phyloP scores from a whole-genome alignment of 805 yeast species.

The Metschnikowia borealis region DNA sequence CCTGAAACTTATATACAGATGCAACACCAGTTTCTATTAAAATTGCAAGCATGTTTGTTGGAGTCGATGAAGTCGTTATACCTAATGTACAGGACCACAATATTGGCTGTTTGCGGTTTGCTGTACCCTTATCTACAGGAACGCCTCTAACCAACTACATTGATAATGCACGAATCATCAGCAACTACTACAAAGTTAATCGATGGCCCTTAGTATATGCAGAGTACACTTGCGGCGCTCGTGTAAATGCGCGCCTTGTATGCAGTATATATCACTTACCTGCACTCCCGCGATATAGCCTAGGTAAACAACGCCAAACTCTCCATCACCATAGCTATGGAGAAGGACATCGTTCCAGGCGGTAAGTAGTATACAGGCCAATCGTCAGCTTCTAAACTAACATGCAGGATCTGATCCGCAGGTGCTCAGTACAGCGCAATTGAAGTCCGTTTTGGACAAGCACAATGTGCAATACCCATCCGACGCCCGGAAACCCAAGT shows the following conservation, averaged over 20 bases:
- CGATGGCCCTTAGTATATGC: neutral
- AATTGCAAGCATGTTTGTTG: too few relatives aligned
- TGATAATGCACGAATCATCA: too few relatives aligned
- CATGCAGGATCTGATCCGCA: slow-evolving; percentile 36
- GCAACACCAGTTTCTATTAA: too few relatives aligned
- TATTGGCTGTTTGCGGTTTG: too few relatives aligned
- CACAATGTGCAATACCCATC: slow-evolving; percentile 60
- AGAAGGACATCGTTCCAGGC: neutral
- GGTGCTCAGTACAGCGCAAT: slow-evolving; percentile 60
- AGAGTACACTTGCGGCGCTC: neutral
- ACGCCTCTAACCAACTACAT: too few relatives aligned
- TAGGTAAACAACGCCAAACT: neutral
- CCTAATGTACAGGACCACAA: too few relatives aligned
- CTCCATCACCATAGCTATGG: neutral
- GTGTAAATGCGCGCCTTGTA: neutral
- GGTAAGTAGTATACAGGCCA: slow-evolving; percentile 2
- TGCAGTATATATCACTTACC: neutral
- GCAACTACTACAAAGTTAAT: too few relatives aligned
- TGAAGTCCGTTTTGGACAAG: slow-evolving; percentile 61
- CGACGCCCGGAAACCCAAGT: slow-evolving; percentile 62
- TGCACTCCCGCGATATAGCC: neutral
- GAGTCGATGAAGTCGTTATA: too few relatives aligned
- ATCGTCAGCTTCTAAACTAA: slow-evolving; percentile 6
- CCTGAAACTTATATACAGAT: too few relatives aligned
- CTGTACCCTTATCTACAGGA: too few relatives aligned